Percentiles rank a stretch among this genome's conserved stretches.
Conservation (phyloP, 768 basidiomycete species). For the Chalciporus sphaerocephalus region DNA sequence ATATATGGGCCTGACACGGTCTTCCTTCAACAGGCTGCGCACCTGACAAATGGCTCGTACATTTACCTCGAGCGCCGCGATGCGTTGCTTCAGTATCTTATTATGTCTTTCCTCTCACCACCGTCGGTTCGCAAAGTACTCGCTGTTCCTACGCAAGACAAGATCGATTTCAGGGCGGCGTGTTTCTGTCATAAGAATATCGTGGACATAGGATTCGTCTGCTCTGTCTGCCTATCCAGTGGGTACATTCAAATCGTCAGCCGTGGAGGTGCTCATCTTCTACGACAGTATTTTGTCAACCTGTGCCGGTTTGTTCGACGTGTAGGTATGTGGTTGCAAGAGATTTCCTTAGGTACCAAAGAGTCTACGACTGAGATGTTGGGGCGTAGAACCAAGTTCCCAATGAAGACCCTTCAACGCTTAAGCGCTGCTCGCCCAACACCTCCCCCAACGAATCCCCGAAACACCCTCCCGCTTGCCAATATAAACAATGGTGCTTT, state of each 20-base stretch:
- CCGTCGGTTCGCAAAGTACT: slow-evolving; percentile 70
- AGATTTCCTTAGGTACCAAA: background rate
- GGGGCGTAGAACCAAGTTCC: slow-evolving; percentile 79
- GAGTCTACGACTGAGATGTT: slow-evolving; percentile 1
- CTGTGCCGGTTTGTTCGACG: slow-evolving; percentile 89
- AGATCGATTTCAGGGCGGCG: slow-evolving; percentile 93
- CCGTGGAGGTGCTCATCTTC: slow-evolving; percentile 7
- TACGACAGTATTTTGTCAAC: slow-evolving; percentile 82
- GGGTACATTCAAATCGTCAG: slow-evolving; percentile 27
- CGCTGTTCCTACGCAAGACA: slow-evolving; percentile 88
- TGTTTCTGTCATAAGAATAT: slow-evolving; percentile 99
- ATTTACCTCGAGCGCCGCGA: slow-evolving; percentile 77
- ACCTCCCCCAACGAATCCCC: slow-evolving; percentile 26
- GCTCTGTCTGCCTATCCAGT: slow-evolving; percentile 98
- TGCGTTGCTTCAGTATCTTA: slow-evolving; percentile 88
- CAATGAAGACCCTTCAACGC: slow-evolving; percentile 84
- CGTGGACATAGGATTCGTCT: slow-evolving; percentile 94
- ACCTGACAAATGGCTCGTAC: slow-evolving; percentile 93
- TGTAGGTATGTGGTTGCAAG: slow-evolving; percentile 63
- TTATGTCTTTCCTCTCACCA: slow-evolving; percentile 77
- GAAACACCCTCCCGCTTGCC: slow-evolving; percentile 30
- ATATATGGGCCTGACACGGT: slow-evolving; percentile 85
- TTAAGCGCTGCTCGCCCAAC: slow-evolving; percentile 59
- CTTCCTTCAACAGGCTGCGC: slow-evolving; percentile 95
- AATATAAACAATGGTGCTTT: slow-evolving; percentile 32